These are phyloP conservation scores for Stromatinia cepivora DNA, from an alignment of 2,329 filamentous ascomycete species.

Conservation along the genomic window DNA sequence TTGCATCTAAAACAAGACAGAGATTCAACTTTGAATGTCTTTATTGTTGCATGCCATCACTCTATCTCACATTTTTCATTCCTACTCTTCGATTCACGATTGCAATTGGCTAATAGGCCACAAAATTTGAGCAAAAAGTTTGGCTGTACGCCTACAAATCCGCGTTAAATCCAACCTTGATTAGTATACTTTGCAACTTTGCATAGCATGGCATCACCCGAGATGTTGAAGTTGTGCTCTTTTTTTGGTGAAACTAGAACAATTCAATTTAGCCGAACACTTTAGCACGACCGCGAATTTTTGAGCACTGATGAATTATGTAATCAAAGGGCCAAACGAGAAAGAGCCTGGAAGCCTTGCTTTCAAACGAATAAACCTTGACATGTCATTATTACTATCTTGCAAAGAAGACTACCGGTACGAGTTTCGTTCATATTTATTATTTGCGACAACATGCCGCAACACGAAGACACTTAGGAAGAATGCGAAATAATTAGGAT, in stretches of 20 bases:
- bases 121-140: too few species aligned
- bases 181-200: too few species aligned
- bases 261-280: neutral
- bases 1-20: neutral
- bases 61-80: neutral
- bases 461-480: neutral
- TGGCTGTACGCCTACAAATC: too few species aligned
- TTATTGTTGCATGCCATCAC: neutral
- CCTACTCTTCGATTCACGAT: too few species aligned
- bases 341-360: conserved; percentile 9
- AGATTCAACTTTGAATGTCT: neutral
- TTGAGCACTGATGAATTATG: neutral
- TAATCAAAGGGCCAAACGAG: conserved; percentile 1
- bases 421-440: neutral
- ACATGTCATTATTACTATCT: neutral
- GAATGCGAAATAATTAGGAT: neutral
- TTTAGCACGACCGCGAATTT: neutral
- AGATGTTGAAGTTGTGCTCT: neutral
- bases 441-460: neutral
- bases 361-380: neutral
- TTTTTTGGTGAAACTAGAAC: neutral
- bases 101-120: too few species aligned
- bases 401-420: neutral
- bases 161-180: too few species aligned
- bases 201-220: too few species aligned